Evolutionary conservation across 306 rosid species (phyloP), one percentile per base, ranked within the genome.

Genomic region (Chamaecrista fasciculata): DNA sequence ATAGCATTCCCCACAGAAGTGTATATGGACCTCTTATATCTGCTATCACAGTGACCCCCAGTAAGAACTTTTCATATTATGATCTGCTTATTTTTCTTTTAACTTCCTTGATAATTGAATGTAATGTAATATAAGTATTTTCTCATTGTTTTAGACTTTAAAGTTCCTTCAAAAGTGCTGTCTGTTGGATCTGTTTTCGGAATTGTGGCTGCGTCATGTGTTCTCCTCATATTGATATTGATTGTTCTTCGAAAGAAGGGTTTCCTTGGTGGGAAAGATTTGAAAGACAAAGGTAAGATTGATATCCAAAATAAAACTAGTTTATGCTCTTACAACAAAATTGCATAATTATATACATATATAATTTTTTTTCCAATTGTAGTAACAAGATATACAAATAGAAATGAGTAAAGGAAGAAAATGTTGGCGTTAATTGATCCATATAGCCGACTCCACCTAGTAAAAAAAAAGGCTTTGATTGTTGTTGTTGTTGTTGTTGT

Each of bases 21-120:
- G 87, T 83, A 42, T 88, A 88, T 72, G 97, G 96, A 69, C 97
- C 96, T 80, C 89, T 91, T 49, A 91, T 91, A 79, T 86, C 92
- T 66, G 91, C 92, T n/a, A 85, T 91, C 53, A 66, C 84, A 0
- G 85, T 91, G 57, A 83, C 91, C 43, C 85, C 96, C 48, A 84
- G 97, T 88, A 76, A 75, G 82, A 43, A 50, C 34, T 44, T 44
- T 57, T 63, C 15, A 21, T 14, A 1, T 50, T 51, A 42, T 48
- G 21, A 11, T 6, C 31, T 72, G 66, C 18, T 66, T 48, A 1
- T 15, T 6, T 29, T 73, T 53, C 9, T 60, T 23, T 43, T 10
- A 34, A 60, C 23, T 44, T 31, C 19, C 16, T 48, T 43, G n/a
- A 37, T 52, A 33, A 5, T 8, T 33, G 4, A 4, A 36, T 58